phyloP scores from a whole-genome alignment of 2,329 filamentous ascomycete species.

The Botrytis elliptica region DNA sequence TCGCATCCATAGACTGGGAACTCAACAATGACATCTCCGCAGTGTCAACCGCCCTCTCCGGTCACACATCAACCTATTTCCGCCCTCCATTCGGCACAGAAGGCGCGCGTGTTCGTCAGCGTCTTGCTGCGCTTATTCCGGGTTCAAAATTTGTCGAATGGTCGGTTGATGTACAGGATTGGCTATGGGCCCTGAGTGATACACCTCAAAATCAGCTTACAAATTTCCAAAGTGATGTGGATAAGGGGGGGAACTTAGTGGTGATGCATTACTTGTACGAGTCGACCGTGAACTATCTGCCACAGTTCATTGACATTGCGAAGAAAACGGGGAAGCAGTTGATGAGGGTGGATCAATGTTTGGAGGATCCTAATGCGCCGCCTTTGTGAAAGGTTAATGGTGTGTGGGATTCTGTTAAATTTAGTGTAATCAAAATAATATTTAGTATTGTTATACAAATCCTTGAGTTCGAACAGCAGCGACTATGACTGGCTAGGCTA shows the following conservation, averaged over 20 bases:
- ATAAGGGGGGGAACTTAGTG: slow-evolving; percentile 60
- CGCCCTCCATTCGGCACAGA: slow-evolving; percentile 68
- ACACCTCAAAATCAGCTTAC: slow-evolving; percentile 67
- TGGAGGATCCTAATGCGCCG: slow-evolving; percentile 60
- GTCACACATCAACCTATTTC: slow-evolving; percentile 55
- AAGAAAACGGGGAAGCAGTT: slow-evolving; percentile 62
- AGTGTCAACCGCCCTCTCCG: slow-evolving; percentile 41
- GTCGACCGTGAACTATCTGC: slow-evolving; percentile 61
- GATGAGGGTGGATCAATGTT: slow-evolving; percentile 66
- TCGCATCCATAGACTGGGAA: slow-evolving; percentile 59
- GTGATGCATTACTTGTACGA: slow-evolving; percentile 70
- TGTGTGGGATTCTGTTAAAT: no score
- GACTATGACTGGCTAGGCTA: no score
- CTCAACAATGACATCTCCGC: slow-evolving; percentile 56
- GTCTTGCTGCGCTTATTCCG: slow-evolving; percentile 52
- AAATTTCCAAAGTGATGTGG: slow-evolving; percentile 62
- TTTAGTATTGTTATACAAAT: no score
- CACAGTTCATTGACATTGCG: slow-evolving; percentile 63
- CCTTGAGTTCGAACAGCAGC: no score
- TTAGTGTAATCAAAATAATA: no score
- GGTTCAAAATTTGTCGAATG: slow-evolving; percentile 63
- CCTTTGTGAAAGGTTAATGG: slow-evolving; percentile 35
- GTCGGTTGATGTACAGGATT: slow-evolving; percentile 71
- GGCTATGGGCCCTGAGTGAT: slow-evolving; percentile 60
- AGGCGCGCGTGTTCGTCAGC: slow-evolving; percentile 64